Percentiles rank a stretch among this genome's conserved stretches.
Evolutionary conservation across 2,329 filamentous ascomycete species (phyloP).

Genomic region (Aspergillus alliaceus): DNA sequence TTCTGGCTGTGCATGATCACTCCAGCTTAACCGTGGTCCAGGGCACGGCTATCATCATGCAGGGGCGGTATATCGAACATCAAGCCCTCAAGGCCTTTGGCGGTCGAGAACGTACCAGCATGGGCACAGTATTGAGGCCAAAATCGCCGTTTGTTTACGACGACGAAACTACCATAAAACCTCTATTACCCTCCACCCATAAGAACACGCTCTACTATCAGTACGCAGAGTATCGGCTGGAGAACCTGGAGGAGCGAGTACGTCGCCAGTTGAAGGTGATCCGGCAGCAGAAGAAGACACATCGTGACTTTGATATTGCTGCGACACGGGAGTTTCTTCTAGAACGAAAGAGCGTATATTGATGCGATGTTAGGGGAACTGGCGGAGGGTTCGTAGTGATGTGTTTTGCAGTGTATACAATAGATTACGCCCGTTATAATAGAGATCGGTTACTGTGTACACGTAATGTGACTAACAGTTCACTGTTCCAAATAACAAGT

Average conservation of each 20-base stretch:
- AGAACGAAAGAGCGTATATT: not conserved
- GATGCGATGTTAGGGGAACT: not conserved
- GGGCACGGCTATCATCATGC: constrained; percentile 65
- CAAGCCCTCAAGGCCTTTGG: constrained; percentile 61
- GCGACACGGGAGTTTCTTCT: not conserved
- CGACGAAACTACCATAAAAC: constrained; percentile 63
- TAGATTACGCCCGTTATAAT: not conserved
- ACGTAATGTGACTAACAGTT: no score
- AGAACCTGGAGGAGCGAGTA: constrained; percentile 60
- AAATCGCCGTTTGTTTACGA: constrained; percentile 52
- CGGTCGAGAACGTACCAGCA: constrained; percentile 61
- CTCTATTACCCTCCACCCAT: constrained; percentile 60
- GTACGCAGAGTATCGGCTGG: constrained; percentile 62
- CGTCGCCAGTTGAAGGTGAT: not conserved
- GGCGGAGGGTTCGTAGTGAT: not conserved
- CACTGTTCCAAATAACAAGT: no score
- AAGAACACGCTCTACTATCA: constrained; percentile 58
- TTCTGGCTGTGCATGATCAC: no score
- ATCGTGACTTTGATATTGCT: not conserved
- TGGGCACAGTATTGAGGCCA: constrained; percentile 67
- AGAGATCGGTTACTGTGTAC: no score
- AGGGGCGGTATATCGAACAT: constrained; percentile 67
- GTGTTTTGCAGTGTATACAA: not conserved
- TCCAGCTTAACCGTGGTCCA: constrained; percentile 25
- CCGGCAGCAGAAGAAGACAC: not conserved